These are phyloP conservation scores for Termitomyces sp. DNA, from an alignment of 768 basidiomycete species.

Conservation along the genomic window DNA sequence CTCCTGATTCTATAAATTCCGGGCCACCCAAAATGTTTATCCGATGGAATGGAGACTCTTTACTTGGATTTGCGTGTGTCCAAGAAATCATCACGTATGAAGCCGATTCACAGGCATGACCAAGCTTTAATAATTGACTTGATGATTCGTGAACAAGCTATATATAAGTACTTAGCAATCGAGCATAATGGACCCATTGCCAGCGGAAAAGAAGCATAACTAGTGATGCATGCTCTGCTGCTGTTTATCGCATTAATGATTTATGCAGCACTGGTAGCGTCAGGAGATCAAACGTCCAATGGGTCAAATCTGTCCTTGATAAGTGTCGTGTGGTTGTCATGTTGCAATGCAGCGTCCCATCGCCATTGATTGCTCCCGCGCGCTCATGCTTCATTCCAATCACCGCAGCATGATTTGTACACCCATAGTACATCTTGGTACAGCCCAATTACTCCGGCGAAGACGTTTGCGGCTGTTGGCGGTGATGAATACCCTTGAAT, in stretches of 20 bases:
- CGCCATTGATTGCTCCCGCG: not conserved
- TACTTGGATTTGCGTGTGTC: not conserved
- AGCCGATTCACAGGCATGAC: not conserved
- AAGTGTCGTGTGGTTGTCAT: not conserved
- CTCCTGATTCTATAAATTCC: not conserved
- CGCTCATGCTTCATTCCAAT: not conserved
- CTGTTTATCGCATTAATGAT: not conserved
- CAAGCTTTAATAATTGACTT: not conserved
- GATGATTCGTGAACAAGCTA: not conserved
- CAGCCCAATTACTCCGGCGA: not conserved
- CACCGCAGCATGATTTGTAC: not conserved
- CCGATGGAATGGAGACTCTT: no score
- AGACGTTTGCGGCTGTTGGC: not conserved
- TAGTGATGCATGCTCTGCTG: not conserved
- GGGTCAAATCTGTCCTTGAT: not conserved
- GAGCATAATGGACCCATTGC: not conserved
- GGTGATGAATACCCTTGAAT: not conserved
- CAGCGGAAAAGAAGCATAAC: not conserved
- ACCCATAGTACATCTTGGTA: not conserved
- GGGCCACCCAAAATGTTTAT: not conserved
- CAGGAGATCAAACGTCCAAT: not conserved
- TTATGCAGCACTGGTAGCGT: not conserved
- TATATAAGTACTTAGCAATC: not conserved
- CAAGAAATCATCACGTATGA: not conserved
- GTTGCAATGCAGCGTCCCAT: not conserved